phyloP scores from a whole-genome alignment of 495 filamentous ascomycete genomes.

The Penicillium manginii region DNA sequence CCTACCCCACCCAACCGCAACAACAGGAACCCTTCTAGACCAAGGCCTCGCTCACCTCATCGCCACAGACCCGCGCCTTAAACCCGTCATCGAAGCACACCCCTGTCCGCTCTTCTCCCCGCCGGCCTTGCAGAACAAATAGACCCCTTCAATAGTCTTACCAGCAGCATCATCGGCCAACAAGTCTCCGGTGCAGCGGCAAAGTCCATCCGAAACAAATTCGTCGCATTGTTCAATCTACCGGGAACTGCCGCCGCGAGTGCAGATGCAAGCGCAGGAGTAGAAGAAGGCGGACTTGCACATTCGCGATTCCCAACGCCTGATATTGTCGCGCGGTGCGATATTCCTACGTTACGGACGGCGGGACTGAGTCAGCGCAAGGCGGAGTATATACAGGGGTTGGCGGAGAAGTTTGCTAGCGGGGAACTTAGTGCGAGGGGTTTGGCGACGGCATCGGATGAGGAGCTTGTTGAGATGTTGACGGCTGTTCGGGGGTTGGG shows the following conservation, averaged over 20 bases:
- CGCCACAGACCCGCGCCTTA: conserved; percentile 72
- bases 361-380: conserved; percentile 91
- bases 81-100: conserved; percentile 72
- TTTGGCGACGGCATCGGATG: conserved; percentile 77
- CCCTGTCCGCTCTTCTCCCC: conserved; percentile 78
- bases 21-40: conserved; percentile 73
- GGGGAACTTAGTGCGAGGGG: conserved; percentile 76
- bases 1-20: conserved; percentile 55
- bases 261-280: too few species aligned
- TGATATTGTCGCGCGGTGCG: conserved; percentile 61
- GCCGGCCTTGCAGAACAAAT: conserved; percentile 80
- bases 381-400: conserved; percentile 87
- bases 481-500: conserved; percentile 88
- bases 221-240: conserved; percentile 73
- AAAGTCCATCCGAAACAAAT: conserved; percentile 81
- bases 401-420: conserved; percentile 77
- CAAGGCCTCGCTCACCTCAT: conserved; percentile 80
- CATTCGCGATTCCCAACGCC: conserved; percentile 72
- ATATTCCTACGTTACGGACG: conserved; percentile 69
- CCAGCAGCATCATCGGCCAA: conserved; percentile 89
- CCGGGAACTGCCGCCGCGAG: conserved; percentile 6
- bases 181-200: conserved; percentile 95
- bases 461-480: conserved; percentile 79
- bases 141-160: conserved; percentile 84
- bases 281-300: conserved; percentile 9